These are phyloP conservation scores for Turritis glabra DNA, from an alignment of 345 rosid genomes.

Conservation along the genomic window DNA sequence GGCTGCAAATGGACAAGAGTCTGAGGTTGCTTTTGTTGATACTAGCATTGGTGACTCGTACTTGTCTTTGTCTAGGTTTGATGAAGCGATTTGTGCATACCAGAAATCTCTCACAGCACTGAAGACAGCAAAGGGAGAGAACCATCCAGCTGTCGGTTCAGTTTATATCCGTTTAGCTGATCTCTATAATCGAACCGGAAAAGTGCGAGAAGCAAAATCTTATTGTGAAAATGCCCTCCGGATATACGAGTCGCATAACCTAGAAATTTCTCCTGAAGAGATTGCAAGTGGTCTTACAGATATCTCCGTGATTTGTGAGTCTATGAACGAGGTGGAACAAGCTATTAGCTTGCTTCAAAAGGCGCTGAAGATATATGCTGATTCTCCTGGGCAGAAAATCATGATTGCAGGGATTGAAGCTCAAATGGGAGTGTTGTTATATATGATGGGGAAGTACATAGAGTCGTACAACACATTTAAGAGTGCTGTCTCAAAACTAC, in stretches of 20 bases:
- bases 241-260: conserved; percentile 67
- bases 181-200: conserved; percentile 75
- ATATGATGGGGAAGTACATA: conserved; percentile 75
- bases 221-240: conserved; percentile 84
- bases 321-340: conserved; percentile 80
- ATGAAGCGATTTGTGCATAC: conserved; percentile 83
- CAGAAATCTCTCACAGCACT: conserved; percentile 84
- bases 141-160: conserved; percentile 78
- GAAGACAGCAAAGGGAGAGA: conserved; percentile 82
- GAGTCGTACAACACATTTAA: conserved; percentile 74
- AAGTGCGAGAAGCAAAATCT: conserved; percentile 75
- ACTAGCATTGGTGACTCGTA: conserved; percentile 92
- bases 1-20: conserved; percentile 80
- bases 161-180: conserved; percentile 90
- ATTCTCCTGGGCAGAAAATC: conserved; percentile 76
- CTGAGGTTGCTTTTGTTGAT: conserved; percentile 82
- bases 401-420: conserved; percentile 89
- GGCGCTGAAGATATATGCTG: conserved; percentile 65
- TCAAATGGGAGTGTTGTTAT: conserved; percentile 88
- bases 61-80: conserved; percentile 75
- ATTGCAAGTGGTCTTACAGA: conserved; percentile 88
- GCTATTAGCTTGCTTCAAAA: conserved; percentile 74
- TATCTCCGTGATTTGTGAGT: conserved; percentile 79
- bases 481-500: conserved; percentile 62
- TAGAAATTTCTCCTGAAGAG: conserved; percentile 68